Conservation (phyloP, 2,329 filamentous ascomycete genomes). For the Aspergillus sp. region DNA sequence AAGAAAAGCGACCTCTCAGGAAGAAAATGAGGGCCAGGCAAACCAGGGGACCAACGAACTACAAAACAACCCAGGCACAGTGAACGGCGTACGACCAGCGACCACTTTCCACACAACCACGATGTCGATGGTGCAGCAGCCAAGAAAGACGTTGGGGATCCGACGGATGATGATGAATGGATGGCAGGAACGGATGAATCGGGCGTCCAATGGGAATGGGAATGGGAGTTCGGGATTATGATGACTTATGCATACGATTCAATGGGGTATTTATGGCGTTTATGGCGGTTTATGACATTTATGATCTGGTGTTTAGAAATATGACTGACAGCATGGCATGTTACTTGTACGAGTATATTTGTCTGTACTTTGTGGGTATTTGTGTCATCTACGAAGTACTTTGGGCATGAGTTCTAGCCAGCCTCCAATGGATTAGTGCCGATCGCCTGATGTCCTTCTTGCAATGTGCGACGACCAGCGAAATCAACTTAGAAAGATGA, state of each 20-base stretch:
- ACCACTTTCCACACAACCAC: conserved; percentile 35
- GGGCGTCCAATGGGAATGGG: conserved; percentile 6
- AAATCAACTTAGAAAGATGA: too few relatives aligned
- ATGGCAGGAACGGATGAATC: conserved; percentile 36
- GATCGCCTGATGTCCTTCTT: too few relatives aligned
- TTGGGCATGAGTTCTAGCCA: too few relatives aligned
- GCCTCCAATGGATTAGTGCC: too few relatives aligned
- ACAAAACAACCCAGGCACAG: conserved; percentile 17
- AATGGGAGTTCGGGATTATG: background rate
- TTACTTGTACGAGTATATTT: too few relatives aligned
- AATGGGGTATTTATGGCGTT: background rate
- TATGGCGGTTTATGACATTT: background rate
- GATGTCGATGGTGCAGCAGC: conserved; percentile 29
- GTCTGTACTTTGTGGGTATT: too few relatives aligned
- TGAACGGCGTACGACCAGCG: conserved; percentile 20
- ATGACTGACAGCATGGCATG: too few relatives aligned
- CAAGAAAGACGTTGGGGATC: conserved; percentile 36
- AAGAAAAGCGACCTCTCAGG: conserved; percentile 5
- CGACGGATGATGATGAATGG: conserved; percentile 36
- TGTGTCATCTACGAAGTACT: too few relatives aligned
- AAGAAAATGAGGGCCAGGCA: conserved; percentile 7
- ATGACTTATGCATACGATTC: background rate
- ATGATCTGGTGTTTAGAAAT: background rate
- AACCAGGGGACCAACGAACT: conserved; percentile 15
- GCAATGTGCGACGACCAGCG: too few relatives aligned